Conservation (phyloP, 495 filamentous ascomycete species). For the Venustampulla echinocandica region DNA sequence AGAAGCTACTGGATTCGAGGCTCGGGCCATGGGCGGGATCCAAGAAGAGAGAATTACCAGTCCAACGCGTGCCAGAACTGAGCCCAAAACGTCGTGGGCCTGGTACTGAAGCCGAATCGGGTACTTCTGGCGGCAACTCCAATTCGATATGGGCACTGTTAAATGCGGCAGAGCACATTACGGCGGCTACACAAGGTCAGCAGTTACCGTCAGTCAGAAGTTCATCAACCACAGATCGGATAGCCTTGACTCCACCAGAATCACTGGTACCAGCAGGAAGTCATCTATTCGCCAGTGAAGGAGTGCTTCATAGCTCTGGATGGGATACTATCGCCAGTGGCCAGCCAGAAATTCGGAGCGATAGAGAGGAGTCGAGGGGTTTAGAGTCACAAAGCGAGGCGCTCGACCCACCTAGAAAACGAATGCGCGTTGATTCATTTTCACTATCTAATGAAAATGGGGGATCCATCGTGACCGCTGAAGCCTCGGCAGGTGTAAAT, state of each 20-base stretch:
- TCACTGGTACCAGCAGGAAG: slow-evolving; percentile 1
- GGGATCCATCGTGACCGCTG: slow-evolving; percentile 5
- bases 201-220: neutral
- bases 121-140: too few relatives aligned
- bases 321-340: slow-evolving; percentile 1
- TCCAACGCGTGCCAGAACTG: too few relatives aligned
- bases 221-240: neutral
- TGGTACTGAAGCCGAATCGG: too few relatives aligned
- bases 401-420: slow-evolving; percentile 3
- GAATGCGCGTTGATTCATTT: slow-evolving; percentile 2
- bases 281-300: neutral
- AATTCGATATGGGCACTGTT: too few relatives aligned
- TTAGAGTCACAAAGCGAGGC: slow-evolving; percentile 1
- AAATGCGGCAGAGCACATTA: too few relatives aligned
- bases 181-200: too few relatives aligned
- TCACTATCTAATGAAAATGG: neutral
- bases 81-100: too few relatives aligned
- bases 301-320: slow-evolving; percentile 1
- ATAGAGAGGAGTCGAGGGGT: neutral
- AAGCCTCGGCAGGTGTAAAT: slow-evolving; percentile 1
- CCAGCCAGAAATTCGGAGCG: slow-evolving; percentile 1
- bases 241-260: neutral
- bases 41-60: too few relatives aligned
- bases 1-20: too few relatives aligned
- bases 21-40: too few relatives aligned